Evolutionary conservation across 2,329 filamentous ascomycete species (phyloP).

Genomic region (Aureobasidium sp.): DNA sequence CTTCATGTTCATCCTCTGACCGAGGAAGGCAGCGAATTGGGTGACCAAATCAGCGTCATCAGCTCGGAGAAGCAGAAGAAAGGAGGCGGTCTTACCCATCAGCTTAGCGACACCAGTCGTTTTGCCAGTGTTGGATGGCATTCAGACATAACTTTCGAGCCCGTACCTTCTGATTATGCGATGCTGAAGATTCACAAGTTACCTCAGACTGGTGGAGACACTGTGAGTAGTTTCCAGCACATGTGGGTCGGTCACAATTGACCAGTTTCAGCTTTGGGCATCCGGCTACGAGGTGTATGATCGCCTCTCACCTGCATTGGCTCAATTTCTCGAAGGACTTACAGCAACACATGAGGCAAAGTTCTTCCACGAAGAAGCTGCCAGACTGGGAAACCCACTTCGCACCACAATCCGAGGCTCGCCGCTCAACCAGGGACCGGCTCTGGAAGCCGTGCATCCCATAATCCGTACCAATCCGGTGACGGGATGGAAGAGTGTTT

Average conservation of each 20-base stretch:
- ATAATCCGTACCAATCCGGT: slow-evolving; percentile 54
- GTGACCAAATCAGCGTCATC: slow-evolving; percentile 52
- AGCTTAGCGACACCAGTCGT: slow-evolving; percentile 45
- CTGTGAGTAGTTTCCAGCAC: slow-evolving; percentile 22
- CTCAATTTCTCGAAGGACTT: slow-evolving; percentile 49
- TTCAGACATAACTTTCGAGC: slow-evolving; percentile 50
- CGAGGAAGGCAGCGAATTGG: slow-evolving; percentile 46
- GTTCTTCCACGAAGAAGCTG: slow-evolving; percentile 45
- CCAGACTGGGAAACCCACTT: slow-evolving; percentile 44
- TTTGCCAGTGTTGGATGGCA: slow-evolving; percentile 47
- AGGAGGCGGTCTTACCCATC: slow-evolving; percentile 47
- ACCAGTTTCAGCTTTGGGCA: slow-evolving; percentile 22
- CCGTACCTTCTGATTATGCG: slow-evolving; percentile 48
- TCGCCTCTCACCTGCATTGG: slow-evolving; percentile 48
- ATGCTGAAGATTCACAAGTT: slow-evolving; percentile 46
- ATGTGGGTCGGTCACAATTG: neutral
- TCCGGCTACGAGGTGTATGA: slow-evolving; percentile 54
- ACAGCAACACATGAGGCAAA: slow-evolving; percentile 37
- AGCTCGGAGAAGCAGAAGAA: slow-evolving; percentile 51
- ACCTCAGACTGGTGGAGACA: slow-evolving; percentile 42
- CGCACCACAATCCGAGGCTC: slow-evolving; percentile 47
- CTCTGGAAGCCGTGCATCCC: slow-evolving; percentile 49
- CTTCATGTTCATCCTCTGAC: slow-evolving; percentile 51
- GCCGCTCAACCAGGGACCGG: slow-evolving; percentile 26
- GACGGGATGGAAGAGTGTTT: slow-evolving; percentile 55